Evolutionary conservation across 169 alveolate species (phyloP), one percentile per base, ranked within the genome.

Genomic region (Babesia ovis): DNA sequence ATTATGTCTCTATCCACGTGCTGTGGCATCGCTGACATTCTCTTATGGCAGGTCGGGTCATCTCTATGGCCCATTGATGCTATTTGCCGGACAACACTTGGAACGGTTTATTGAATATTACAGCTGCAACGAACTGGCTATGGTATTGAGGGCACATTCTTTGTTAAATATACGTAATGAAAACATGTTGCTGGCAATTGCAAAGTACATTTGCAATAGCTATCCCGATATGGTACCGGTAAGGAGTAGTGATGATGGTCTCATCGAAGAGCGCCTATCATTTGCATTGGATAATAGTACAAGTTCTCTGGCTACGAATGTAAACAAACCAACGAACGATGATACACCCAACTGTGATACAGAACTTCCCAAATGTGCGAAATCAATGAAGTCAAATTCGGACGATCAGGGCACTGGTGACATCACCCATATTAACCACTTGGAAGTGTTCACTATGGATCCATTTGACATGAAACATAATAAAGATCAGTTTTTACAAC

Each of bases 31-130:
- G 39, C 57, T 89, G 61, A 42, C 82, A 22, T 83, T 77, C 35
- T 79, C 93, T n/a, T 89, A 70, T 56, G 88, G 84, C 50, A 58
- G 85, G 53, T 82, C 85, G 9, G 53, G 51, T 57, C 93, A 89
- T 62, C 77, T 82, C 25, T 91, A 89, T 81, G 93, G 91, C 18
- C 80, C 91, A 32, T 59, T 89, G 53, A 72, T 89, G 80, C 81
- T 72, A 60, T 89, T 77, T 62, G 75, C 91, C 45, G 73, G 80
- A 3, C 45, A 60, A 23, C 87, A 79, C 64, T 32, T 79, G n/a
- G 79, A 69, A 32, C 35, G 58, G 14, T 67, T 57, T 29, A 37
- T 48, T 66, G 83, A 64, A 9, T 48, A 69, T 29, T 79, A 79
- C 39, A 71, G 46, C 35, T 70, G 83, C 45, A 71, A 79, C 32